Base-by-base conservation (phyloP, 352 stramenopile genomes). In the Globisporangium perplexum region DNA sequence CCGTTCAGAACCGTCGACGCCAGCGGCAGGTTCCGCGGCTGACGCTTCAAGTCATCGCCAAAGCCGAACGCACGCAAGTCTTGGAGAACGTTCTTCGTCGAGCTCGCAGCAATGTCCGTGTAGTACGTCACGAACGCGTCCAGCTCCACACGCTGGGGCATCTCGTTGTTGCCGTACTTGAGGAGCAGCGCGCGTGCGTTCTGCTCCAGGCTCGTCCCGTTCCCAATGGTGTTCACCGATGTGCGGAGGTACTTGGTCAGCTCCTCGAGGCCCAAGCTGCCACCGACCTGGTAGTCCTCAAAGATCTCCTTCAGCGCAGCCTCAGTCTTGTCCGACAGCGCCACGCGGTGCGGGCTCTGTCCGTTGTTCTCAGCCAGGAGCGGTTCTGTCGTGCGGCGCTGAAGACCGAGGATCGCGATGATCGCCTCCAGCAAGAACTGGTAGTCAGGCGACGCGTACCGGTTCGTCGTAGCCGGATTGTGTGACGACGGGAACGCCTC, bases 351-450 rank as follows among this genome's bases (percentile, higher is more conserved):
- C 2, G 80, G 73, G 57, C 87, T 90, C 49, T 88, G 78, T 0
- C 72, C 67, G 47, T 72, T 90, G 31, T 54, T 83, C 38, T 91
- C 81, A 4, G 67, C 76, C 14, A 93, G 60, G 28, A 91, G 53
- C 10, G 83, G 77, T 58, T 93, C 83, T 0, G 74, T 73, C 8
- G 64, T 72, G 7, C 78, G 75, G 15, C 76, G 69, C 33, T 74
- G 80, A 46, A 95, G 60, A 8, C 88, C 88, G 11, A 96, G 57
- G 41, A 96, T 86, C 23, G 82, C 74, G 18, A 88, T 87, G 60
- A 96, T 84, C 36, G 85, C 83, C 66, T 96, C 88, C 4, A 96
- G 63, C 31, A 96, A 57, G 58, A 93, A 90, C 59, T 96, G 84
- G 51, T 92, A 96, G 50, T 96, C 88, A 1, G 83, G 77, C 15